Evolutionary conservation across 192 early-diverging fungal species (phyloP).

Genomic region (Entophlyctis luteolus): DNA sequence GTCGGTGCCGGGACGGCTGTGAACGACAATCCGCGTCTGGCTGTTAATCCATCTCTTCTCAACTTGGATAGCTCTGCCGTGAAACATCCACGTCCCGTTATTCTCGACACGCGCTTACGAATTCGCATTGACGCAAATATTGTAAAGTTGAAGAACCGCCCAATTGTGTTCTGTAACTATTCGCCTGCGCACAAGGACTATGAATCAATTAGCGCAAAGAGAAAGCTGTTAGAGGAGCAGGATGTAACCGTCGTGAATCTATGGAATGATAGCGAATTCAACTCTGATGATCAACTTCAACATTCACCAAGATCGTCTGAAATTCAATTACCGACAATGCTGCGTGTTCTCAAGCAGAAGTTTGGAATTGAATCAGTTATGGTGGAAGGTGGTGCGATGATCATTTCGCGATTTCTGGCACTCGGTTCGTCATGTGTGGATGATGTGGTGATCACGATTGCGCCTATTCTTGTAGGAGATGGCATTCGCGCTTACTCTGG

Average conservation of each 20-base stretch:
- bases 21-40: conserved; percentile 73
- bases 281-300: neutral
- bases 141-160: neutral
- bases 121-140: neutral
- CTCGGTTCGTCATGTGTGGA: conserved; percentile 30
- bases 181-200: neutral
- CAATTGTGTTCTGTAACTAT: conserved; percentile 16
- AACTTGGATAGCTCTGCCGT: neutral
- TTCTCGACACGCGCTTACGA: conserved; percentile 10
- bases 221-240: neutral
- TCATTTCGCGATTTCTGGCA: conserved; percentile 66
- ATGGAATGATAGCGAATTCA: neutral
- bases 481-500: conserved; percentile 49
- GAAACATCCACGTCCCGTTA: conserved; percentile 15
- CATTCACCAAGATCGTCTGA: neutral
- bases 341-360: neutral
- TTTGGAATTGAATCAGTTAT: conserved; percentile 56
- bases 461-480: conserved; percentile 62
- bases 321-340: neutral
- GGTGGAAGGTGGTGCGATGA: conserved; percentile 80
- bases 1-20: conserved; percentile 78
- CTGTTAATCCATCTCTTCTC: conserved; percentile 1
- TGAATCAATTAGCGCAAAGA: neutral
- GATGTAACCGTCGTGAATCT: neutral
- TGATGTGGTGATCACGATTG: conserved; percentile 63